Conservation (phyloP, 1,139 yeast species). For the Diutina mesorugosa region DNA sequence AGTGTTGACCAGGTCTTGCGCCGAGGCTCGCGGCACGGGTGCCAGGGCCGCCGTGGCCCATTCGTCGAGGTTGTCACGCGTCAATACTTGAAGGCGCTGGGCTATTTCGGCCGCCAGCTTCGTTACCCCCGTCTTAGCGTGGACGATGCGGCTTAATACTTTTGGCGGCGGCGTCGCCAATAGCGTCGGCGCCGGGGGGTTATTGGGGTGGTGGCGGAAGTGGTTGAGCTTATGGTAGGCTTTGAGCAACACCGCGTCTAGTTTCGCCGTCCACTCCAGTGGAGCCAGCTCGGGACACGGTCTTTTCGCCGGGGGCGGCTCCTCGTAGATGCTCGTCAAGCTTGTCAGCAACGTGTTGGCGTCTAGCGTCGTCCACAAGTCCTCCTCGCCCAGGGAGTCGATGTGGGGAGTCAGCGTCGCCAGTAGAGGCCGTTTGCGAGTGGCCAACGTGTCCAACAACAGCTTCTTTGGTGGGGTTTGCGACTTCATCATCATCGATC, state of each 20-base stretch:
- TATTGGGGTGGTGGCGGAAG: background rate
- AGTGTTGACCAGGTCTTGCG: background rate
- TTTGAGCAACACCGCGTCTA: background rate
- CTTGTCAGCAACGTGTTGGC: background rate
- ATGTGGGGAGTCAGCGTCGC: background rate
- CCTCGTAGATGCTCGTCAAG: background rate
- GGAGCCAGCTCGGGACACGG: background rate
- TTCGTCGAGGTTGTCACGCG: background rate
- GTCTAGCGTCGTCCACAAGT: background rate
- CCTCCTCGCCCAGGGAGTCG: slow-evolving; percentile 1
- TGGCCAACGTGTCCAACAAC: slow-evolving; percentile 1
- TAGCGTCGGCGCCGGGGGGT: background rate
- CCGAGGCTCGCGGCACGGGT: background rate
- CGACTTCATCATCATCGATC: background rate
- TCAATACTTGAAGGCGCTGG: background rate
- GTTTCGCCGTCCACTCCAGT: background rate
- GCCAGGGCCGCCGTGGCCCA: background rate
- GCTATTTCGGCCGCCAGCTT: background rate
- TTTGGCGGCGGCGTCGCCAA: background rate
- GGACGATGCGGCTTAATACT: background rate
- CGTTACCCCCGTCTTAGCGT: background rate
- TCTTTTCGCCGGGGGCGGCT: background rate
- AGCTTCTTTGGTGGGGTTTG: background rate
- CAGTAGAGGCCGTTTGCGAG: background rate
- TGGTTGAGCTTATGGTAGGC: background rate